These are phyloP conservation scores for Vitis rupestris DNA, from an alignment of 164 flowering plant genomes.

Conservation along the genomic window DNA sequence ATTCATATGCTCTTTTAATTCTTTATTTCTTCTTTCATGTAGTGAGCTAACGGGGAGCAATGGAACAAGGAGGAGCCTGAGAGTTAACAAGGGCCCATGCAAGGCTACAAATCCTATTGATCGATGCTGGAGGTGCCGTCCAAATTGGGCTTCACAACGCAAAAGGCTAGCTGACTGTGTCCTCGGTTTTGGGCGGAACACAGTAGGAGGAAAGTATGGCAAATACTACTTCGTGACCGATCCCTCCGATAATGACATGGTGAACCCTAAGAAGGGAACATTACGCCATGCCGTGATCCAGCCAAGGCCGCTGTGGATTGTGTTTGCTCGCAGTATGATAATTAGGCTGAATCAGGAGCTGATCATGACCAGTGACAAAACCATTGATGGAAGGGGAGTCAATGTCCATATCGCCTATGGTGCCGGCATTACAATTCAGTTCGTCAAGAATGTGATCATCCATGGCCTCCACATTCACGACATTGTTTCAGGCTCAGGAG, in stretches of 20 bases:
- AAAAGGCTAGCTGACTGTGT: conserved; percentile 58
- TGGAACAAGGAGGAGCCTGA: conserved; percentile 45
- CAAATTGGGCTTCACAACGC: conserved; percentile 53
- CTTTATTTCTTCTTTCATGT: neutral
- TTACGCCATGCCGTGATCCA: conserved; percentile 74
- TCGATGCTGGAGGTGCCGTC: conserved; percentile 71
- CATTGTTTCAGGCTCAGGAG: conserved; percentile 45
- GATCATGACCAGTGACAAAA: conserved; percentile 53
- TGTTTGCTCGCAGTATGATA: conserved; percentile 46
- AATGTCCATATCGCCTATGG: conserved; percentile 63
- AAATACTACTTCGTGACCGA: conserved; percentile 49
- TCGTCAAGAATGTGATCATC: conserved; percentile 61
- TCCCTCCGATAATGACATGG: conserved; percentile 45
- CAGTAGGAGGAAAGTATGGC: conserved; percentile 59
- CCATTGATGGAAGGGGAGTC: conserved; percentile 63
- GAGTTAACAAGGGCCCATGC: conserved; percentile 26
- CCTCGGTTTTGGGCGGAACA: conserved; percentile 56
- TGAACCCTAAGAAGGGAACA: conserved; percentile 71
- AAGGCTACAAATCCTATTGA: conserved; percentile 77
- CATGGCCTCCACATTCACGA: conserved; percentile 66
- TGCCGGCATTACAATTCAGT: conserved; percentile 69
- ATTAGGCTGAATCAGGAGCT: conserved; percentile 60
- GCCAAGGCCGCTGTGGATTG: conserved; percentile 67
- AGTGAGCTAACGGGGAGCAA: conserved; percentile 11
- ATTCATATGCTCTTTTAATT: no score